These are phyloP conservation scores for Thelonectria rubi DNA, from an alignment of 2,329 filamentous ascomycete genomes.

Conservation along the genomic window DNA sequence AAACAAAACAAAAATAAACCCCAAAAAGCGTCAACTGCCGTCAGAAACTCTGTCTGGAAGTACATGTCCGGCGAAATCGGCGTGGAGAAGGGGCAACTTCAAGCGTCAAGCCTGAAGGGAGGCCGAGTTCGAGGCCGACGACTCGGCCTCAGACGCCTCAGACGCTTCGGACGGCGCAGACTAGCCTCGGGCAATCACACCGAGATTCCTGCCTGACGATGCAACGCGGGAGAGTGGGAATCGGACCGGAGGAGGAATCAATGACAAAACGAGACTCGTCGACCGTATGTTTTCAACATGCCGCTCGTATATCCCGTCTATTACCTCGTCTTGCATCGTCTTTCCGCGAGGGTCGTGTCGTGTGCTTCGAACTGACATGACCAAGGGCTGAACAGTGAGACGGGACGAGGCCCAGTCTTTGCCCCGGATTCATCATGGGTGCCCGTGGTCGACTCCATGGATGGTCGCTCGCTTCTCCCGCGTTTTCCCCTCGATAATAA, in stretches of 20 bases:
- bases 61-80: slow-evolving; percentile 17
- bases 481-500: slow-evolving; percentile 15
- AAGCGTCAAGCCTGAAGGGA: no score
- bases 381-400: neutral
- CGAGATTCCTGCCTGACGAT: slow-evolving; percentile 8
- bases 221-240: slow-evolving; percentile 18
- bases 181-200: slow-evolving; percentile 16
- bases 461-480: slow-evolving; percentile 1
- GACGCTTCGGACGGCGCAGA: neutral
- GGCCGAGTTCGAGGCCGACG: no score
- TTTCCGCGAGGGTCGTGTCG: neutral
- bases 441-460: neutral
- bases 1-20: slow-evolving; percentile 17
- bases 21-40: neutral
- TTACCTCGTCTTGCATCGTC: neutral
- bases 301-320: neutral
- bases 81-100: no score
- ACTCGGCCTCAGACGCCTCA: slow-evolving; percentile 1
- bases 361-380: neutral
- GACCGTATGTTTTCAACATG: neutral
- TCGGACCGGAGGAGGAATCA: slow-evolving; percentile 18
- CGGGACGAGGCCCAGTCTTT: neutral
- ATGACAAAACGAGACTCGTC: slow-evolving; percentile 16
- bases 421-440: slow-evolving; percentile 19
- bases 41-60: slow-evolving; percentile 8